Base-by-base conservation (phyloP, 2,329 filamentous ascomycete species). In the Berkeleyomyces rouxiae region DNA sequence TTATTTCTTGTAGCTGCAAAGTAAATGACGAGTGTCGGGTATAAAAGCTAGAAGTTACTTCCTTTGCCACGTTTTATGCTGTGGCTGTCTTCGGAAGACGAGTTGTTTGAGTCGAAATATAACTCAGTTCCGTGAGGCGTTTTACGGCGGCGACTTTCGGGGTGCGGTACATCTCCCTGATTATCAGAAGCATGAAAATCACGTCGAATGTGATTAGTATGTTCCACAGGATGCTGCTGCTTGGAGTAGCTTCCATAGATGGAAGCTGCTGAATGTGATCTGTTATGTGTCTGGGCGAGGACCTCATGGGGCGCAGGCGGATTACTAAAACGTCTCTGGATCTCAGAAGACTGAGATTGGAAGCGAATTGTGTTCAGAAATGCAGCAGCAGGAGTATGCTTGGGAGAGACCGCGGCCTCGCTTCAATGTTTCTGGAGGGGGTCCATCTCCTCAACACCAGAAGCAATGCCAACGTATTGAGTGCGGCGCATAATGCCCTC, bases 401-500 rank as follows among this genome's bases (percentile, higher is more conserved):
- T 39, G 39, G 63, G 43, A 46, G 63, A 47, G 59, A 49, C 53
- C 59, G 59, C 59, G 51, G 31, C 55, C 59, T 61, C 63, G 58
- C 44, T 58, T 61, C 63, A 66, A 63, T 64, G 62, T 46, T 68
- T 72, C 66, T 82, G 78, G 67, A 88, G 75, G 33, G 85, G 85
- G 70, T 88, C 85, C 71, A 87, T 78, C 68, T 84, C 80, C 71
- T 87, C 82, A 6, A 85, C 82, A 4, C 82, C 81, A 31, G 79
- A 78, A 72, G 78, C 80, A 68, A 83, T 78, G 36, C 78, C 79
- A 65, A 79, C 76, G 67, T 85, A 85, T 70, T 79, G 78, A 57
- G 82, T 89, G 70, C 93, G 82, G 73, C 93, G 82, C 88, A 99
- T 90, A 71, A 97, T 95, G 65, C 90, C 86, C 74, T 96, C 90